phyloP scores from a whole-genome alignment of 192 early-diverging fungal genomes.

The Linnemannia hyalina region DNA sequence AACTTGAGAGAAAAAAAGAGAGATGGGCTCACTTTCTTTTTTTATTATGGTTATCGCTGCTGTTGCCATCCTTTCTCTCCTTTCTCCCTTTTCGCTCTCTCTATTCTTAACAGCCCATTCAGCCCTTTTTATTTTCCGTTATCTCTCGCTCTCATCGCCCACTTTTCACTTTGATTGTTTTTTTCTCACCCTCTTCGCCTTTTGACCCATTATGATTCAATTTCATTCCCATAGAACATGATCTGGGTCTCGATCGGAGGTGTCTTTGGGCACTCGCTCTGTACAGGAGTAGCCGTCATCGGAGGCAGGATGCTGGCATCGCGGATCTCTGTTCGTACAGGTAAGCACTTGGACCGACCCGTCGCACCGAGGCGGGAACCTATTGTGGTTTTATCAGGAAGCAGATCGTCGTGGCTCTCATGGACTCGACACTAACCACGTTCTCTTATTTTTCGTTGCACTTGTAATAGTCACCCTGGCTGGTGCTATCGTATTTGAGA shows the following conservation, averaged over 20 bases:
- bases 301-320: slow-evolving; percentile 91
- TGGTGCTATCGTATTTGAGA: slow-evolving; percentile 90
- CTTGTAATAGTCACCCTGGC: slow-evolving; percentile 76
- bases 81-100: background rate
- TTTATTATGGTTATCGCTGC: background rate
- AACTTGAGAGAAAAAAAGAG: background rate
- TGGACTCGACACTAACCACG: background rate
- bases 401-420: no score
- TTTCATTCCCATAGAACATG: slow-evolving; percentile 72
- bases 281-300: slow-evolving; percentile 92
- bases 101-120: background rate
- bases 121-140: slow-evolving; percentile 20
- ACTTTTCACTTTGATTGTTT: background rate
- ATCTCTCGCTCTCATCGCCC: background rate
- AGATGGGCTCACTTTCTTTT: background rate
- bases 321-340: slow-evolving; percentile 88
- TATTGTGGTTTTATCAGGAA: background rate
- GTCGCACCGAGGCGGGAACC: background rate
- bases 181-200: background rate
- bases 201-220: background rate
- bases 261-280: slow-evolving; percentile 91
- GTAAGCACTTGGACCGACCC: slow-evolving; percentile 47
- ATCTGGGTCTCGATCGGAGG: slow-evolving; percentile 91
- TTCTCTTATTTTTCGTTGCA: slow-evolving; percentile 12
- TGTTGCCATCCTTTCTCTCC: background rate